Percentiles rank a stretch among this genome's conserved stretches.
Conservation (phyloP, 164 flowering plant species). For the Berberis vulgaris region DNA sequence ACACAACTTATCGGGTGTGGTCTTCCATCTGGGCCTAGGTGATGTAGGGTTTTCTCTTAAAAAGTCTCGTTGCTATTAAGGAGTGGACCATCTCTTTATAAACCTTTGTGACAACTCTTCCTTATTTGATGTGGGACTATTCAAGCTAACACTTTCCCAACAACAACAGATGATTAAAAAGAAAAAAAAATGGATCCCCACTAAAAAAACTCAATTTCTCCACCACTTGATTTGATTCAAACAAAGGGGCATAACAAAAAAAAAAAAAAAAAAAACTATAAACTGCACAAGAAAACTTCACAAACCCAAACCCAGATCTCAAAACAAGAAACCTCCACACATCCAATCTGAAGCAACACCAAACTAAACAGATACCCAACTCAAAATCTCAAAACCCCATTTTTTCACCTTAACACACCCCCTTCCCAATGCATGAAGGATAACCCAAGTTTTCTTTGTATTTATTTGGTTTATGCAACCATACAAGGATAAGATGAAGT, state of each 20-base stretch:
- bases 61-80: too few species aligned
- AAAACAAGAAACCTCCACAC: too few species aligned
- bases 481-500: too few species aligned
- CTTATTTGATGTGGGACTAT: too few species aligned
- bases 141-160: too few species aligned
- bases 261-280: background rate
- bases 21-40: too few species aligned
- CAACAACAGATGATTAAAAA: conserved; percentile 6
- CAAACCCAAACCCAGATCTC: conserved; percentile 16
- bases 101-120: too few species aligned
- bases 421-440: conserved; percentile 24
- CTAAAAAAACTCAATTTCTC: conserved; percentile 11
- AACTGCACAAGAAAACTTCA: conserved; percentile 12
- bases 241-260: background rate
- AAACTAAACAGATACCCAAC: conserved; percentile 8
- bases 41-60: too few species aligned
- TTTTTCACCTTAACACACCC: conserved; percentile 9
- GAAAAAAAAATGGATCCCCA: conserved; percentile 8
- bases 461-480: too few species aligned
- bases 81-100: too few species aligned
- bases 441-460: background rate
- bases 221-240: background rate
- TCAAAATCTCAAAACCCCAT: conserved; percentile 14
- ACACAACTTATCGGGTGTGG: too few species aligned
- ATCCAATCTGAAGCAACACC: conserved; percentile 1